phyloP scores from a whole-genome alignment of 805 yeast genomes.

The Monosporozyma aquatica region DNA sequence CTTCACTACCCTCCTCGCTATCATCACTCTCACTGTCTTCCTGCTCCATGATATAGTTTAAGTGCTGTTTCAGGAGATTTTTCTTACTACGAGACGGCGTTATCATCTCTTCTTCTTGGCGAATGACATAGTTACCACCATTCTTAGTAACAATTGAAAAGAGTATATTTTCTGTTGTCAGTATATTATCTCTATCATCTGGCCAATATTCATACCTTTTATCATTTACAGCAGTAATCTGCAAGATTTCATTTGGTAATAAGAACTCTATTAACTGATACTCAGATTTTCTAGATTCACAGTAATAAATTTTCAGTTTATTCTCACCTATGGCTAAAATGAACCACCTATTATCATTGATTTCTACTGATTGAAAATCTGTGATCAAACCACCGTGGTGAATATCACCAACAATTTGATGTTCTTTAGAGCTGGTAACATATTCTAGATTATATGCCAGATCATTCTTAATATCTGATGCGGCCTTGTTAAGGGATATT shows the following conservation, averaged over 20 bases:
- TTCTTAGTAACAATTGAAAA: conserved; percentile 4
- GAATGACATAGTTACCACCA: conserved; percentile 5
- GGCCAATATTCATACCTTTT: not conserved
- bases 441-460: conserved; percentile 1
- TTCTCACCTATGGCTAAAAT: conserved; percentile 5
- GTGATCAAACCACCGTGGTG: conserved; percentile 4
- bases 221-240: conserved; percentile 1
- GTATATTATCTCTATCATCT: not conserved
- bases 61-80: conserved; percentile 1
- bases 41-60: not conserved
- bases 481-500: not conserved
- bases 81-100: not conserved
- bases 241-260: conserved; percentile 10
- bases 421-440: not conserved
- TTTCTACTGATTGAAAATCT: not conserved
- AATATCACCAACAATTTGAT: conserved; percentile 2
- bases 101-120: not conserved
- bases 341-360: conserved; percentile 4
- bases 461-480: not conserved
- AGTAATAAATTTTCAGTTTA: conserved; percentile 5
- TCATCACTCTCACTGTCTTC: conserved; percentile 5
- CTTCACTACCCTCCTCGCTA: conserved; percentile 1
- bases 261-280: conserved; percentile 7
- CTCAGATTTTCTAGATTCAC: not conserved
- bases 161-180: not conserved